Evolutionary conservation across 2,329 filamentous ascomycete species (phyloP).

Genomic region (Ceratocystis colombiana): DNA sequence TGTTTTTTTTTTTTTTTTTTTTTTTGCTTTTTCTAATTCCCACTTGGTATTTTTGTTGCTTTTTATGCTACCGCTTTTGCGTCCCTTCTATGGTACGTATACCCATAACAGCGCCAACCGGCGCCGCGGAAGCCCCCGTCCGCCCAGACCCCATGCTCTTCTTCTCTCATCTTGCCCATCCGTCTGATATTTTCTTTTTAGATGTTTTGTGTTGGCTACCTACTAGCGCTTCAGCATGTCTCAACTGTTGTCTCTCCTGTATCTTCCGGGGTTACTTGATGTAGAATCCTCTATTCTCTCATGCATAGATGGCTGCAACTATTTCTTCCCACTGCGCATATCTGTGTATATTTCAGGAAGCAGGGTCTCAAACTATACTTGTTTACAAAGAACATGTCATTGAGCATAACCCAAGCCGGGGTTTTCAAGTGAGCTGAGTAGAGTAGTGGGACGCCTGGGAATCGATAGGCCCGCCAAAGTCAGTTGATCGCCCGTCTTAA

Average conservation of each 20-base stretch:
- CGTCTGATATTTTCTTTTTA: constrained; percentile 6
- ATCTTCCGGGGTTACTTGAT: not conserved
- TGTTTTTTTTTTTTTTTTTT: not conserved
- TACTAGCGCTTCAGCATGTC: constrained; percentile 1
- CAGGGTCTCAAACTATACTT: too few relatives aligned
- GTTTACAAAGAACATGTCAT: too few relatives aligned
- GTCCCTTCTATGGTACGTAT: not conserved
- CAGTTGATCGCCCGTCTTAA: not conserved
- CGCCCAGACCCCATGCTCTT: not conserved
- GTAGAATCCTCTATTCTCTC: too few relatives aligned
- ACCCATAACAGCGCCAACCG: too few relatives aligned
- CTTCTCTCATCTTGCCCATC: not conserved
- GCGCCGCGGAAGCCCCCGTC: too few relatives aligned
- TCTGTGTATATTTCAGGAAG: too few relatives aligned
- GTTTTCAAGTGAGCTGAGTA: not conserved
- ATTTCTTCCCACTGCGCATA: too few relatives aligned
- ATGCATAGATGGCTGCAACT: too few relatives aligned
- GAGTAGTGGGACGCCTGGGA: not conserved
- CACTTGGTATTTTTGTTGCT: not conserved
- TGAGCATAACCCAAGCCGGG: too few relatives aligned
- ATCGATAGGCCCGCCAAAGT: not conserved
- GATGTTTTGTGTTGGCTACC: not conserved
- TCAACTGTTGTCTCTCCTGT: not conserved
- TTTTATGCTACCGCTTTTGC: not conserved
- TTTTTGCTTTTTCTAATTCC: not conserved